Base-by-base conservation (phyloP, 345 rosid species). In the Brassica nigra region DNA sequence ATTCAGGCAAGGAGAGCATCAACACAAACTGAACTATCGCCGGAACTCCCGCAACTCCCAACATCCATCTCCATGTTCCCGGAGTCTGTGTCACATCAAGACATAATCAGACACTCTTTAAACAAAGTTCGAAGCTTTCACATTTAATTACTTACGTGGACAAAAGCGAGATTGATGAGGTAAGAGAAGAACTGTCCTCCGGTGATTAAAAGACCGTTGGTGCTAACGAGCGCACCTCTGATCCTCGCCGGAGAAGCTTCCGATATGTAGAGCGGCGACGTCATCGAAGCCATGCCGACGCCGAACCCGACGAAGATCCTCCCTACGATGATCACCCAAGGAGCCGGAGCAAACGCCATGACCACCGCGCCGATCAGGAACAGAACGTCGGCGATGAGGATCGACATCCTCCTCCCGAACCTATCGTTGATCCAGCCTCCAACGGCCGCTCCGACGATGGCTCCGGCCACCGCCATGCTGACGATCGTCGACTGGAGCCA, bases 31-130 rank as follows among this genome's bases (percentile, higher is more conserved):
- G 99, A 83, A 91, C 65, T 0, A 87, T 1, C 0, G 97, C 91
- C 0, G 98, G 98, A 2, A 85, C 6, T 11, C 87, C 94, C 0
- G 94, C 94, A 0, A 93, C 72, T 2, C 99, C 99, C 30, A 93
- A 91, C 99, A 95, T 93, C 97, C 99, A 93, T 11, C 94, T 87
- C 98, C 99, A 95, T 0, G 98, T 91, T 37, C 98, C 91, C 1
- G 79, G 85, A 34, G 80, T 85, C 94, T 92, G 80, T 67, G 5
- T 36, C 8, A 1, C 39, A 36, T 36, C 2, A 36, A 7, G 39
- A 36, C 39, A 36, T 36, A 36, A 36, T 36, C 30, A 66, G 47
- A 20, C 28, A 0, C 42, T 0, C 9, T 3, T 8, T 0, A 16
- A 28, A 36, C 7, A 66, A 66, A 36, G 67, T 12, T 76, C 14